phyloP scores from a whole-genome alignment of 768 basidiomycete species.

The Exsudoporus frostii region DNA sequence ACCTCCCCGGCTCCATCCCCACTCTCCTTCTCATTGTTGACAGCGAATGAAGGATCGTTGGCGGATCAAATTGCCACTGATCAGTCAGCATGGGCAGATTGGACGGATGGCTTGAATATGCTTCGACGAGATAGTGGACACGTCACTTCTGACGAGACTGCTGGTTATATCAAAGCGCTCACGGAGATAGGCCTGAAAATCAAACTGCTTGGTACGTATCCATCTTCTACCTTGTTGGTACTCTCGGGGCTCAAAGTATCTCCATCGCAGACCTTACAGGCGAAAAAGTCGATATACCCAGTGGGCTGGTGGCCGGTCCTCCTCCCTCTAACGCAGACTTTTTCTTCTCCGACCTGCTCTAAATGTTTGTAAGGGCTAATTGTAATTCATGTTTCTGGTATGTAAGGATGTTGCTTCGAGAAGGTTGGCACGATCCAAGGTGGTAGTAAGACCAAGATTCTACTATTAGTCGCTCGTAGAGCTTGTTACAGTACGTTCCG shows the following conservation, averaged over 20 bases:
- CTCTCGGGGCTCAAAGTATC: background rate
- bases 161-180: slow-evolving; percentile 78
- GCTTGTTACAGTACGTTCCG: slow-evolving; percentile 21
- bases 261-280: slow-evolving; percentile 71
- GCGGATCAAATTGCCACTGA: slow-evolving; percentile 80
- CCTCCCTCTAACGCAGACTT: slow-evolving; percentile 80
- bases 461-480: slow-evolving; percentile 24
- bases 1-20: slow-evolving; percentile 58
- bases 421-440: background rate
- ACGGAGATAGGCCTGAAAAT: slow-evolving; percentile 93
- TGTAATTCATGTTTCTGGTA: slow-evolving; percentile 8
- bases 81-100: slow-evolving; percentile 82
- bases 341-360: slow-evolving; percentile 70
- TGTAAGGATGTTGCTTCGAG: background rate
- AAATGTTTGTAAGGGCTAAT: slow-evolving; percentile 14
- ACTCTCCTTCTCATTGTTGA: slow-evolving; percentile 75
- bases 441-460: slow-evolving; percentile 12
- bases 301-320: slow-evolving; percentile 69
- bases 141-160: slow-evolving; percentile 81
- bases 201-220: slow-evolving; percentile 70
- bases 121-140: slow-evolving; percentile 78
- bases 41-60: slow-evolving; percentile 64
- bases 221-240: background rate
- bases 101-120: slow-evolving; percentile 93
- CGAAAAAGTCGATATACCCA: slow-evolving; percentile 86